Conservation (phyloP, 805 yeast species). For the Saccharomyces mikatae region DNA sequence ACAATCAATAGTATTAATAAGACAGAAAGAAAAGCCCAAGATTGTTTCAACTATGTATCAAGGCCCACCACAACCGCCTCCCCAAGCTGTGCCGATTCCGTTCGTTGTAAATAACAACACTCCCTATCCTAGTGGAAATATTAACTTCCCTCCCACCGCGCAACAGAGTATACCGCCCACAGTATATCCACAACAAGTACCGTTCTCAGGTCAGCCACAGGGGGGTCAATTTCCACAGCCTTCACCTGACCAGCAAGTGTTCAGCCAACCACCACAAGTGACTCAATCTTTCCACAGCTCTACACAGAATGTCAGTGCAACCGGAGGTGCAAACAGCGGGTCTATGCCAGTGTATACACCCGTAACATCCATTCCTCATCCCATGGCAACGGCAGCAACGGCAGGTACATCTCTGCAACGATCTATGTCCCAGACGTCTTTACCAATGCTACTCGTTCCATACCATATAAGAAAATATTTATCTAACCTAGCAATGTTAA, state of each 20-base stretch:
- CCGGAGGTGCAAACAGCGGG: not conserved
- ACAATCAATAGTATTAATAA: not conserved
- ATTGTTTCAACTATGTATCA: not conserved
- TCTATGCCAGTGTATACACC: not conserved
- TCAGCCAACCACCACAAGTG: not conserved
- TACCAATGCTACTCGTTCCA: slow-evolving; percentile 7
- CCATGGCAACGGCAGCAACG: slow-evolving; percentile 9
- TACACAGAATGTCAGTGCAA: not conserved
- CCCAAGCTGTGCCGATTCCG: not conserved
- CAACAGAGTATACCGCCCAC: not conserved
- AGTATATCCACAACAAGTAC: not conserved
- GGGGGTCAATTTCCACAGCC: not conserved
- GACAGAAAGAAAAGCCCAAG: not conserved
- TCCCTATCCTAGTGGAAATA: not conserved
- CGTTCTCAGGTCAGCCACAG: not conserved
- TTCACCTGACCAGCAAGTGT: not conserved
- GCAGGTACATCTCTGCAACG: slow-evolving; percentile 4
- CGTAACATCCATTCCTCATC: not conserved
- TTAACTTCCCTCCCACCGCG: not conserved
- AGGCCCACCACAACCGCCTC: not conserved
- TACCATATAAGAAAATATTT: slow-evolving; percentile 32
- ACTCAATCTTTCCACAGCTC: not conserved
- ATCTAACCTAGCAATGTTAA: slow-evolving; percentile 43
- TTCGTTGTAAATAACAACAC: not conserved
- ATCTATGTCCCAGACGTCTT: not conserved